A percentile compares a stretch with the other conserved stretches of the same genome.
phyloP scores from a whole-genome alignment of 2,329 filamentous ascomycete species.

The Shiraia bambusicola region DNA sequence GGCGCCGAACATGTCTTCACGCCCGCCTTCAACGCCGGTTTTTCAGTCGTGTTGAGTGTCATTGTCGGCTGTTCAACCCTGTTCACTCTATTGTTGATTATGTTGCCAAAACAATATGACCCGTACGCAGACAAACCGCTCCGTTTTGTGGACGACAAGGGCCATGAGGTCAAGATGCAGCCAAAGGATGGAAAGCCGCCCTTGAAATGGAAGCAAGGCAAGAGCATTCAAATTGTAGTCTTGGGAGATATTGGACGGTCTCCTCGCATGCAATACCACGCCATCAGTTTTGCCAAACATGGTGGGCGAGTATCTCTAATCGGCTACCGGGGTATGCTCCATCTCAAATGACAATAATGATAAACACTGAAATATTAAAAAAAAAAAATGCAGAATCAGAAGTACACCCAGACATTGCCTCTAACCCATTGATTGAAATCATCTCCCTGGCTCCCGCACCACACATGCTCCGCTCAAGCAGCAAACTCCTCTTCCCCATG shows the following conservation, averaged over 20 bases:
- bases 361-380: not conserved
- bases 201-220: slow-evolving; percentile 39
- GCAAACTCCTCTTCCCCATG: slow-evolving; percentile 72
- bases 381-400: slow-evolving; percentile 64
- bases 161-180: slow-evolving; percentile 22
- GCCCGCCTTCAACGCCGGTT: slow-evolving; percentile 24
- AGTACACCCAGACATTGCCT: slow-evolving; percentile 73
- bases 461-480: slow-evolving; percentile 63
- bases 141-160: slow-evolving; percentile 25
- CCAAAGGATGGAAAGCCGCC: slow-evolving; percentile 24
- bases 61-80: slow-evolving; percentile 48
- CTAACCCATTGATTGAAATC: slow-evolving; percentile 69
- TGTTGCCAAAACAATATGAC: slow-evolving; percentile 56
- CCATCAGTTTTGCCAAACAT: slow-evolving; percentile 82
- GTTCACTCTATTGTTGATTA: slow-evolving; percentile 54
- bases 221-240: slow-evolving; percentile 78
- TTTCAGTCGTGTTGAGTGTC: slow-evolving; percentile 45
- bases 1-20: slow-evolving; percentile 36
- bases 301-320: slow-evolving; percentile 80
- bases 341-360: not conserved
- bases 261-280: slow-evolving; percentile 98
- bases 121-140: slow-evolving; percentile 38
- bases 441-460: slow-evolving; percentile 71
- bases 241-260: slow-evolving; percentile 94
- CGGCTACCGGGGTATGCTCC: slow-evolving; percentile 71